Percentiles rank a stretch among this genome's conserved stretches.
phyloP scores from a whole-genome alignment of 2,329 filamentous ascomycete genomes.

The Claviceps sp. region DNA sequence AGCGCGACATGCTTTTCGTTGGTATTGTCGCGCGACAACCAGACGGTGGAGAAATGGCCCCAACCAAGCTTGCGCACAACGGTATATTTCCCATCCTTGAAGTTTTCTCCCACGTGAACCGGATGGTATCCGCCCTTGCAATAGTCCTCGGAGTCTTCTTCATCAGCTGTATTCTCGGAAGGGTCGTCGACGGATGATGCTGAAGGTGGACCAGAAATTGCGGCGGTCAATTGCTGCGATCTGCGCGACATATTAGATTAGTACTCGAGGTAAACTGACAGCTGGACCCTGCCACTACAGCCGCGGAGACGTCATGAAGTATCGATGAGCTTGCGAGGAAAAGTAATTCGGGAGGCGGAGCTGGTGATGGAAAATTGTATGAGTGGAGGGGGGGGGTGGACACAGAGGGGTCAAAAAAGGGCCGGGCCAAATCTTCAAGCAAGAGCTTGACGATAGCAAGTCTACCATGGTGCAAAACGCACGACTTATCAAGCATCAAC shows the following conservation, averaged over 20 bases:
- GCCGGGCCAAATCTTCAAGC: background rate
- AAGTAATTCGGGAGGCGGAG: background rate
- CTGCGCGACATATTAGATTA: conserved; percentile 19
- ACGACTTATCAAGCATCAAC: too few species aligned
- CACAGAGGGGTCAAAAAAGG: background rate
- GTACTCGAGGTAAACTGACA: conserved; percentile 6
- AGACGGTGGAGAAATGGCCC: conserved; percentile 99
- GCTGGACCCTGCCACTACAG: conserved; percentile 7
- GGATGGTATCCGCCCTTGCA: conserved; percentile 98
- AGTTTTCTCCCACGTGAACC: conserved; percentile 85
- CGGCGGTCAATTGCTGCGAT: conserved; percentile 40
- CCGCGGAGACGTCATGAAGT: background rate
- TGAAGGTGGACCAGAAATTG: conserved; percentile 59
- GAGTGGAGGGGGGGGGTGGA: background rate
- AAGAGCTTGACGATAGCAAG: too few species aligned
- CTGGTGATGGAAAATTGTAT: conserved; percentile 1
- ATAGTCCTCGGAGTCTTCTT: conserved; percentile 98
- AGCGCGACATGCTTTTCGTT: conserved; percentile 90
- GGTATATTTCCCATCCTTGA: conserved; percentile 95
- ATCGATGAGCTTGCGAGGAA: background rate
- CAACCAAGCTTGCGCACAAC: conserved; percentile 93
- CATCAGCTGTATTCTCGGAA: conserved; percentile 86
- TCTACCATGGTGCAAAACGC: background rate
- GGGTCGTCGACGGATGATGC: conserved; percentile 71
- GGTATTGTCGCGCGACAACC: conserved; percentile 67